A percentile compares a stretch with the other conserved stretches of the same genome.
These are phyloP conservation scores for Talaromyces nanjingensis DNA, from an alignment of 495 filamentous ascomycete genomes.

Conservation along the genomic window DNA sequence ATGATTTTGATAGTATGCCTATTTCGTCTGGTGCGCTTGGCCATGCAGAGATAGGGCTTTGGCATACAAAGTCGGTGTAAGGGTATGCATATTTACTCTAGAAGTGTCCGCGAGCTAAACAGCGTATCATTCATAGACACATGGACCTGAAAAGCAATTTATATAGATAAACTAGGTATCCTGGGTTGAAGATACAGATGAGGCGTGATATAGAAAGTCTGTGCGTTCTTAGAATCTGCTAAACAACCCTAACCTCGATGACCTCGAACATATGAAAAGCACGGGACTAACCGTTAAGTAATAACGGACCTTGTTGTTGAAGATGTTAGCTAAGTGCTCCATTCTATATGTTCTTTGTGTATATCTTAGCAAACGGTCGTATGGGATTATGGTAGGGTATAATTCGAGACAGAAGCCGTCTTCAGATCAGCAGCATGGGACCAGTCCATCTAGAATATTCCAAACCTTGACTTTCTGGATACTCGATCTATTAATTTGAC, in stretches of 20 bases:
- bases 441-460: background rate
- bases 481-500: background rate
- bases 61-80: conserved; percentile 6
- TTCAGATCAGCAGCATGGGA: background rate
- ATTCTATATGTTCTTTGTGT: background rate
- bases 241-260: background rate
- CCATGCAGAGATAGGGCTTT: background rate
- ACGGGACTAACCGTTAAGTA: background rate
- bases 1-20: background rate
- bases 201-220: background rate
- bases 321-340: background rate
- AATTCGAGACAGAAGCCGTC: background rate
- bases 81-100: background rate
- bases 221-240: background rate
- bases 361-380: background rate
- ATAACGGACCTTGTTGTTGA: background rate
- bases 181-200: background rate
- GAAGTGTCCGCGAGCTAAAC: background rate
- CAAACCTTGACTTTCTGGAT: background rate
- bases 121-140: background rate
- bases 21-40: conserved; percentile 1
- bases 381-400: background rate
- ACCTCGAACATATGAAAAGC: background rate
- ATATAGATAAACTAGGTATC: background rate
- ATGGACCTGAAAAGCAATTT: background rate